phyloP scores from a whole-genome alignment of 306 rosid species.

The Carpinus fangiana region DNA sequence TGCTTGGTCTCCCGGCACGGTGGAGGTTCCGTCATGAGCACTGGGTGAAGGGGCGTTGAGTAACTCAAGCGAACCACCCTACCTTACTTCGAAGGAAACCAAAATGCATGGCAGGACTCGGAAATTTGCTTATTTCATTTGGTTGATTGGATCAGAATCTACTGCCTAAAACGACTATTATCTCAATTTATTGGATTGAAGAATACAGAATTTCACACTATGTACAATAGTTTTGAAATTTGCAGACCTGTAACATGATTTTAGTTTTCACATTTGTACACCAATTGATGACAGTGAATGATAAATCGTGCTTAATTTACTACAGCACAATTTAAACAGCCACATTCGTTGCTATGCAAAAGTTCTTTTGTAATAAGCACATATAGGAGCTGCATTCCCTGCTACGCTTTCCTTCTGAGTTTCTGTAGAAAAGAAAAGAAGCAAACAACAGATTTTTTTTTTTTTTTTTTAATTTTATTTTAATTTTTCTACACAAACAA shows the following conservation, averaged over 20 bases:
- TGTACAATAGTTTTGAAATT: neutral
- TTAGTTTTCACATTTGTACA: neutral
- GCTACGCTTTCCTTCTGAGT: neutral
- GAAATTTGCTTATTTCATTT: no score
- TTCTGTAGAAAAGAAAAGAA: neutral
- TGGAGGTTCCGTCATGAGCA: neutral
- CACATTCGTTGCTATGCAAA: neutral
- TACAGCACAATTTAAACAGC: neutral
- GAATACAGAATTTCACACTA: neutral
- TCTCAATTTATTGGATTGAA: neutral
- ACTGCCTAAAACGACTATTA: no score
- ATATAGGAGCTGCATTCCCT: neutral
- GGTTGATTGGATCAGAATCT: no score
- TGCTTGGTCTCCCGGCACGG: neutral
- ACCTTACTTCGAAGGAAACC: neutral
- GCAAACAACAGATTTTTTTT: neutral
- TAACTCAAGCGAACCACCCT: no score
- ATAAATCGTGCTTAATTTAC: no score
- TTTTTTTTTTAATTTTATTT: neutral
- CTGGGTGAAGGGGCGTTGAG: neutral
- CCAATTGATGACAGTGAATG: neutral
- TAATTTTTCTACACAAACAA: neutral
- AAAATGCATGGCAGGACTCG: neutral
- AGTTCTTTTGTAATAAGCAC: neutral
- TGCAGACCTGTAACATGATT: no score